These are phyloP conservation scores for Puccinellia tenuiflora DNA, from an alignment of 176 grass and related monocot genomes.

Conservation along the genomic window DNA sequence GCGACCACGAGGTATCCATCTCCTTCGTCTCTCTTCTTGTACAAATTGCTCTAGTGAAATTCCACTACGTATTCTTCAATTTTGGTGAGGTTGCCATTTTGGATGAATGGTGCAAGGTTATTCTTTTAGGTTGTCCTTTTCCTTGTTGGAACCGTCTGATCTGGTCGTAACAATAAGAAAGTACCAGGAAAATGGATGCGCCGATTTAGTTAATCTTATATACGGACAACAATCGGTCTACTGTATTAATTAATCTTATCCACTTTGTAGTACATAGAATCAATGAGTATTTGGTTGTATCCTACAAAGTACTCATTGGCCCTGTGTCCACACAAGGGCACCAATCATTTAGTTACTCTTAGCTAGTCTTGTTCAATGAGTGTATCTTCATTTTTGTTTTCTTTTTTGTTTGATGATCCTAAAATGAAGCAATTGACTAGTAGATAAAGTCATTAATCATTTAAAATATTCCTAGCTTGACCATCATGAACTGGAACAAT, in stretches of 20 bases:
- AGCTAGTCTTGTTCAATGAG: neutral
- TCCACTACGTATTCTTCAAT: neutral
- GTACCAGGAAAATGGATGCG: too few species aligned
- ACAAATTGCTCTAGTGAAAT: neutral
- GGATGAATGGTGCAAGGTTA: neutral
- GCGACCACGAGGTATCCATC: slow-evolving; percentile 68
- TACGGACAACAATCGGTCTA: neutral
- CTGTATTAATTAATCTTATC: neutral
- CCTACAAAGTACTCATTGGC: neutral
- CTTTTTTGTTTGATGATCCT: neutral
- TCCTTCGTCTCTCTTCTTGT: neutral
- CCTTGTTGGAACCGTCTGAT: neutral
- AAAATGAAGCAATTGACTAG: neutral
- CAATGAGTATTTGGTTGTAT: neutral
- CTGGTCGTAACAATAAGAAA: neutral
- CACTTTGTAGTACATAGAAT: neutral
- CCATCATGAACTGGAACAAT: neutral
- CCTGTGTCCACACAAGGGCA: neutral
- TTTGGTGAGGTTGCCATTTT: neutral
- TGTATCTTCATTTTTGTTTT: neutral
- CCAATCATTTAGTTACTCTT: neutral
- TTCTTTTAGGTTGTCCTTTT: neutral
- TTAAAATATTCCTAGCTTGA: too few species aligned
- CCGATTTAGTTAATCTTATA: too few species aligned
- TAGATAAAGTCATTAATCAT: too few species aligned